Evolutionary conservation across 2,329 filamentous ascomycete genomes (phyloP).

Genomic region (Rhynchosporium graminicola): DNA sequence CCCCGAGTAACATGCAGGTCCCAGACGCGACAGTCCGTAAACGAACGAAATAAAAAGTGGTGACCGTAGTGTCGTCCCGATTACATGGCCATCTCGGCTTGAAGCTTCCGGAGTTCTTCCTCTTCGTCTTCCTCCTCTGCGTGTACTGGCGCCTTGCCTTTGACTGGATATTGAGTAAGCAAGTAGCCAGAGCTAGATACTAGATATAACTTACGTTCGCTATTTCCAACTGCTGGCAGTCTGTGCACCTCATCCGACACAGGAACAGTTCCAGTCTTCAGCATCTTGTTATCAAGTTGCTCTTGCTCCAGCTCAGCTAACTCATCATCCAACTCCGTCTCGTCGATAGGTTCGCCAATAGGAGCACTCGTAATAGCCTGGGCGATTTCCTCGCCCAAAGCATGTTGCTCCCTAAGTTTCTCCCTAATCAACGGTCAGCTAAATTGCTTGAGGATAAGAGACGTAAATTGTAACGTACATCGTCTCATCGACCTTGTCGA

Average conservation of each 20-base stretch:
- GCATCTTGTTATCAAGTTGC: constrained; percentile 88
- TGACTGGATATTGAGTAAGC: constrained; percentile 44
- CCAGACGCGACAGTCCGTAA: constrained; percentile 27
- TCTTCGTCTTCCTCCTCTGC: constrained; percentile 91
- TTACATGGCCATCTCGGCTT: constrained; percentile 97
- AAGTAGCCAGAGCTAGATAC: constrained; percentile 18
- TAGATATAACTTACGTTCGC: constrained; percentile 66
- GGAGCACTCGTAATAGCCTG: constrained; percentile 75
- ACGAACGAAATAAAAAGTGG: constrained; percentile 28
- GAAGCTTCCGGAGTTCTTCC: constrained; percentile 87
- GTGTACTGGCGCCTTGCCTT: constrained; percentile 50
- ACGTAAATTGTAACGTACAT: constrained; percentile 65
- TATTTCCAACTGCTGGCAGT: constrained; percentile 72
- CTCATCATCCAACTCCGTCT: constrained; percentile 82
- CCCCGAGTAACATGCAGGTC: constrained; percentile 36
- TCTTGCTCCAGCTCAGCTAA: constrained; percentile 88
- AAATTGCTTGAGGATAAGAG: constrained; percentile 20
- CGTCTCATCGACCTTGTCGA: constrained; percentile 91
- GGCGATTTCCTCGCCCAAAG: constrained; percentile 89
- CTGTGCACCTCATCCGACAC: constrained; percentile 75
- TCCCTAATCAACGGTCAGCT: constrained; percentile 63
- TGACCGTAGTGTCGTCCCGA: constrained; percentile 23
- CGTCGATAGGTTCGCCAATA: constrained; percentile 73
- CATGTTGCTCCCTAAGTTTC: constrained; percentile 85
- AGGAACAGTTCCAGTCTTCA: constrained; percentile 83